These are phyloP conservation scores for Ustulina deusta DNA, from an alignment of 2,329 filamentous ascomycete species.

Conservation along the genomic window DNA sequence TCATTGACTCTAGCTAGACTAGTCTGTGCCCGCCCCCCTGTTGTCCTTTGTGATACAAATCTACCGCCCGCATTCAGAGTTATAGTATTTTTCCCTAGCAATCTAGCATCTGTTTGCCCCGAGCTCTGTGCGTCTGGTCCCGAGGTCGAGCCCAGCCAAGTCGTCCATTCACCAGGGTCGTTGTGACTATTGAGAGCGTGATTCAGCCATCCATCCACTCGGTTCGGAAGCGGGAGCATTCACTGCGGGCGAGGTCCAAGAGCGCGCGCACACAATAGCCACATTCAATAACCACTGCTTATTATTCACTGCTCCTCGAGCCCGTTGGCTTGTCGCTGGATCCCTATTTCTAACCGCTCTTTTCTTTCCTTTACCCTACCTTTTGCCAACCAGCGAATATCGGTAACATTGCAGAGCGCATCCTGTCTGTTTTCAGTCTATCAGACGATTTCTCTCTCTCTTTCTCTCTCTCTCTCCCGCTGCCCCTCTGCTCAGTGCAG, in stretches of 20 bases:
- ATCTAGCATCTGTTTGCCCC: conserved; percentile 34
- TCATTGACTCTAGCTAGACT: not conserved
- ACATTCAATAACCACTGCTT: conserved; percentile 7
- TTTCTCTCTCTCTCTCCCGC: not conserved
- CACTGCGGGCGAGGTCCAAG: conserved; percentile 19
- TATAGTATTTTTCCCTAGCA: conserved; percentile 27
- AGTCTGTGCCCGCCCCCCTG: conserved; percentile 25
- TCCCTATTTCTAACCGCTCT: conserved; percentile 2
- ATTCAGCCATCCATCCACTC: conserved; percentile 40
- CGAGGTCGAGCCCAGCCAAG: conserved; percentile 30
- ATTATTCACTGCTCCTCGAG: conserved; percentile 13
- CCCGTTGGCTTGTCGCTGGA: not conserved
- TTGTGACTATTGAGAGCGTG: conserved; percentile 40
- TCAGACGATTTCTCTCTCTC: not conserved
- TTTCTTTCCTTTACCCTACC: not conserved
- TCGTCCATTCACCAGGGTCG: conserved; percentile 32
- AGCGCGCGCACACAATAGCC: conserved; percentile 18
- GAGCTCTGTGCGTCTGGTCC: conserved; percentile 32
- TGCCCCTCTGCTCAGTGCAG: not conserved
- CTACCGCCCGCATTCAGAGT: conserved; percentile 31
- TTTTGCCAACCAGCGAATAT: conserved; percentile 9
- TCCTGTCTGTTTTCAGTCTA: not conserved
- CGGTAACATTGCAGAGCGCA: conserved; percentile 8
- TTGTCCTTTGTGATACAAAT: conserved; percentile 36
- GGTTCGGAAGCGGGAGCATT: conserved; percentile 28